Evolutionary conservation across 1,284 basidiomycete genomes (phyloP).

Genomic region (Pseudozyma tsukubaensis): DNA sequence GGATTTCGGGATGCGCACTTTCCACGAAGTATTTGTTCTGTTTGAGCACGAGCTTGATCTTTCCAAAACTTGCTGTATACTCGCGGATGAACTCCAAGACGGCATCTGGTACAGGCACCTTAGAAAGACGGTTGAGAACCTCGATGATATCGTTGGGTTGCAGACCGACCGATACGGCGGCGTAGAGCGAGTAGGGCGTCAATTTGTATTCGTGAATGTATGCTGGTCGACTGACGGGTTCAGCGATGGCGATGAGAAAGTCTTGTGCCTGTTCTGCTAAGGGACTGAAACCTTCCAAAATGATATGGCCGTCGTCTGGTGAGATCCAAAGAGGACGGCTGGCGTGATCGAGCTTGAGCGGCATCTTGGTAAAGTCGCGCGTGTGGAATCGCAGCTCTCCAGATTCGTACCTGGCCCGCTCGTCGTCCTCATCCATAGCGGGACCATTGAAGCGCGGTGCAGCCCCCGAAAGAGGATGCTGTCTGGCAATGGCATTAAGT

Average conservation of each 20-base stretch:
- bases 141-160: constrained; percentile 99
- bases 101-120: constrained; percentile 64
- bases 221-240: constrained; percentile 96
- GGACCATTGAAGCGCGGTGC: constrained; percentile 44
- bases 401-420: constrained; percentile 37
- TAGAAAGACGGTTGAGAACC: constrained; percentile 73
- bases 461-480: constrained; percentile 47
- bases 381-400: constrained; percentile 79
- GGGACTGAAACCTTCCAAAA: constrained; percentile 72
- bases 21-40: constrained; percentile 69
- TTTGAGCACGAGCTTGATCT: constrained; percentile 68
- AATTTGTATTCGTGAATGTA: constrained; percentile 99
- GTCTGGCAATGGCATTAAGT: constrained; percentile 21
- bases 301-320: constrained; percentile 67
- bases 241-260: constrained; percentile 96
- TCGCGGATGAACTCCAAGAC: constrained; percentile 66
- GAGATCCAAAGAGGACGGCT: constrained; percentile 67
- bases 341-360: constrained; percentile 65
- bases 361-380: constrained; percentile 63
- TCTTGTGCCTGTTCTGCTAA: constrained; percentile 98
- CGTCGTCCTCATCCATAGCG: constrained; percentile 45
- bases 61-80: constrained; percentile 67
- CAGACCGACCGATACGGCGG: constrained; percentile 96
- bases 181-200: constrained; percentile 96
- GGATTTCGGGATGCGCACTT: constrained; percentile 64